Percentiles rank a stretch among this genome's conserved stretches.
phyloP scores from a whole-genome alignment of 2,329 filamentous ascomycete genomes.

The Ophiocordyceps camponoti-rufipedis region DNA sequence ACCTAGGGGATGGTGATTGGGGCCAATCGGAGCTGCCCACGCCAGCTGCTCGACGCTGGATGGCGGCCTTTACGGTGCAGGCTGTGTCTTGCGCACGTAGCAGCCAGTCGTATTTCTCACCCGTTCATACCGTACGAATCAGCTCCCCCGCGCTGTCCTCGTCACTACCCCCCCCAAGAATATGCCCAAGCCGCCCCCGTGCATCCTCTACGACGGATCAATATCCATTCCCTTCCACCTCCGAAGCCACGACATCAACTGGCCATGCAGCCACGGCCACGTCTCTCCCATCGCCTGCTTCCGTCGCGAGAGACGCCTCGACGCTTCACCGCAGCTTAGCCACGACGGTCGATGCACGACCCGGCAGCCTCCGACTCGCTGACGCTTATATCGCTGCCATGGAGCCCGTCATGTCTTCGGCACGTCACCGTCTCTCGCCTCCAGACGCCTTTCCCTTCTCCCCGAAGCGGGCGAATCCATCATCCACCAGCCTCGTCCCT shows the following conservation, averaged over 20 bases:
- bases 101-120: no score
- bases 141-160: background rate
- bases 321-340: background rate
- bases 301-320: background rate
- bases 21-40: conserved; percentile 5
- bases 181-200: background rate
- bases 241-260: conserved; percentile 1
- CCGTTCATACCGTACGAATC: background rate
- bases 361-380: background rate
- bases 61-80: background rate
- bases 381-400: background rate
- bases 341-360: background rate
- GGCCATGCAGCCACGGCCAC: conserved; percentile 2
- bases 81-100: background rate
- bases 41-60: conserved; percentile 1
- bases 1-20: no score
- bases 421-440: background rate
- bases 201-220: background rate
- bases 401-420: conserved; percentile 4
- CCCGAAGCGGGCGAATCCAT: conserved; percentile 28
- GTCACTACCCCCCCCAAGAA: background rate
- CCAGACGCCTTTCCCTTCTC: conserved; percentile 24
- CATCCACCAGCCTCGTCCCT: conserved; percentile 32
- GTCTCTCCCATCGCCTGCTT: conserved; percentile 1
- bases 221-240: background rate